phyloP scores from a whole-genome alignment of 2,329 filamentous ascomycete species.

The Phyllachora maydis region DNA sequence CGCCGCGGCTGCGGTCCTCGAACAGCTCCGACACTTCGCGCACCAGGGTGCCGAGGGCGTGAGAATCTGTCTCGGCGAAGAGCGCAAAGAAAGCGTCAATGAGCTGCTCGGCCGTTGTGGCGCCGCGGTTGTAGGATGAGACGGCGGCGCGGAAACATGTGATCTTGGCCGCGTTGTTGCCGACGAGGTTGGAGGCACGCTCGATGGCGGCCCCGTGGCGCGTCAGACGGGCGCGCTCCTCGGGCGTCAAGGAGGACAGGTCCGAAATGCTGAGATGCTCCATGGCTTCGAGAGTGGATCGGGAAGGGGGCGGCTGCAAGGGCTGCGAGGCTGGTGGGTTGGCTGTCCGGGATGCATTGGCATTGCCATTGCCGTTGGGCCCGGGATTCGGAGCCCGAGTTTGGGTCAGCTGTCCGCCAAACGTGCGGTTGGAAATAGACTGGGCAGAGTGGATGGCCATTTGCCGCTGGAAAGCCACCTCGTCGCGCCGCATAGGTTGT shows the following conservation, averaged over 20 bases:
- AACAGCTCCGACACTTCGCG: slow-evolving; percentile 87
- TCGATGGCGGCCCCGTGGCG: slow-evolving; percentile 74
- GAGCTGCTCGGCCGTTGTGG: slow-evolving; percentile 52
- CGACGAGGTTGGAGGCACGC: slow-evolving; percentile 61
- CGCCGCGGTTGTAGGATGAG: slow-evolving; percentile 52
- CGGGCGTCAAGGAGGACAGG: slow-evolving; percentile 36
- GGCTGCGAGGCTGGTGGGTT: slow-evolving; percentile 2
- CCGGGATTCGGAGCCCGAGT: slow-evolving; percentile 13
- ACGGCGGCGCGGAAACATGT: slow-evolving; percentile 59
- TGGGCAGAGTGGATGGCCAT: slow-evolving; percentile 81
- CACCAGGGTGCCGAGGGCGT: slow-evolving; percentile 70
- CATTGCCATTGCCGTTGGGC: slow-evolving; percentile 3
- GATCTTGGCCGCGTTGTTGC: slow-evolving; percentile 57
- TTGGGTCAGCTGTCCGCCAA: slow-evolving; percentile 58
- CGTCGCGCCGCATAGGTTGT: slow-evolving; percentile 64
- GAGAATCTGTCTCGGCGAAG: slow-evolving; percentile 57
- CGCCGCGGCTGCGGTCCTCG: slow-evolving; percentile 58
- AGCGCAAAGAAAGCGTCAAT: slow-evolving; percentile 77
- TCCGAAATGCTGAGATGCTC: slow-evolving; percentile 29
- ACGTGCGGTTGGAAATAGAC: slow-evolving; percentile 57
- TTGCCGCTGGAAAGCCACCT: slow-evolving; percentile 79
- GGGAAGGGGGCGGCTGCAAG: slow-evolving; percentile 5
- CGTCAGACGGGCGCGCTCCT: slow-evolving; percentile 61
- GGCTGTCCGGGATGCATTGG: slow-evolving; percentile 2
- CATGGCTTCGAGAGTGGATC: slow-evolving; percentile 16